Base-by-base conservation (phyloP, 2,329 filamentous ascomycete genomes). In the Hypoxylon sp. region DNA sequence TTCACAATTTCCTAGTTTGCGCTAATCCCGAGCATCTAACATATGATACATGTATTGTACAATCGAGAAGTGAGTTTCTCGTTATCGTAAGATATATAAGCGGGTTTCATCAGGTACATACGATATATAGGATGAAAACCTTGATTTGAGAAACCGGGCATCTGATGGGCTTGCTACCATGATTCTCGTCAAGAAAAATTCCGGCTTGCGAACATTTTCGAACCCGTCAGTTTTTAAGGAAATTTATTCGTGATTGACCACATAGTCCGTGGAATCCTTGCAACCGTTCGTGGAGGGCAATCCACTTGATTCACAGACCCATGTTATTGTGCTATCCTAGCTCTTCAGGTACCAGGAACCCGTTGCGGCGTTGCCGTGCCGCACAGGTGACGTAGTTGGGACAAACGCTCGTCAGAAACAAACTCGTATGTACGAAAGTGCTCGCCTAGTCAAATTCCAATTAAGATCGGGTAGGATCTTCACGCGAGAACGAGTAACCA, bases 361-460 rank as follows among this genome's bases (percentile, higher is more conserved):
- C 52, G 35, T 70, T 50, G 33, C 60, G 61, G 66, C 63, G 58
- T 68, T 55, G 52, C 71, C 66, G 69, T 66, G 67, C 69, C 71
- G 63, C 65, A 64, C 13, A 57, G 62, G 70, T 72, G 67, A 72
- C 70, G 70, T 72, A 72, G 60, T 50, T 60, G 63, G 63, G 51
- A 71, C 67, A 71, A 66, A 66, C 62, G 66, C 66, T 47, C 54
- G 60, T 71, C 62, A 63, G 63, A 48, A 37, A 31, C 50, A 57
- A 65, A 44, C 46, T 63, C 44, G 42, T 60, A 35, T 60, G 33
- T 55, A 48, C 29, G 26, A 59, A 63, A 31, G 55, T 61, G 51
- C 22, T 59, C 54, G 24, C 42, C 42, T 53, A 8, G 29, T 48
- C 44, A 59, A 44, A 46, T 55, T 59, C 62, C 48, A 46, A 63